phyloP scores from a whole-genome alignment of 148 eudicot species.

The Cornus controversa region DNA sequence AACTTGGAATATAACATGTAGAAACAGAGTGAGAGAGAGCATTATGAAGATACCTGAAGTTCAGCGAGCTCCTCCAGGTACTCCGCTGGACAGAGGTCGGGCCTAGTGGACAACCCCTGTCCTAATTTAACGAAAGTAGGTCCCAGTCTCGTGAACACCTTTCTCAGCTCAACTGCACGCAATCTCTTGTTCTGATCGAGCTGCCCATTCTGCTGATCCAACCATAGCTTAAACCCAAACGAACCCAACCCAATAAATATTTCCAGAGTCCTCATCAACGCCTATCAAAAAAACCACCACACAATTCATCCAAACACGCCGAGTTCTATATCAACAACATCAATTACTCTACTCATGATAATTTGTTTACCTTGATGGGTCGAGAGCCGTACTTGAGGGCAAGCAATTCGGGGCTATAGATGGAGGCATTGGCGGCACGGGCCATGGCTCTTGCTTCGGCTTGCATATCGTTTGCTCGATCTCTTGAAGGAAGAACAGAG shows the following conservation, averaged over 20 bases:
- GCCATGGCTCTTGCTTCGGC: constrained; percentile 91
- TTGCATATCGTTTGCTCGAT: constrained; percentile 85
- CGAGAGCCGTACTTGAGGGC: constrained; percentile 62
- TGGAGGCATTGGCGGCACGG: constrained; percentile 71
- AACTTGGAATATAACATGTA: no score
- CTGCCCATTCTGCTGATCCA: constrained; percentile 66
- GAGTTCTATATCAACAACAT: no score
- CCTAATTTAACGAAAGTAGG: constrained; percentile 98
- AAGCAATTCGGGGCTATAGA: constrained; percentile 71
- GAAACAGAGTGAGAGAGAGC: not conserved
- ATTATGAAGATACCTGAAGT: constrained; percentile 62
- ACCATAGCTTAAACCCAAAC: constrained; percentile 71
- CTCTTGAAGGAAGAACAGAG: constrained; percentile 32
- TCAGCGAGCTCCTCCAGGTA: constrained; percentile 92
- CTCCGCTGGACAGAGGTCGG: constrained; percentile 92
- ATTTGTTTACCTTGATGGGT: constrained; percentile 60
- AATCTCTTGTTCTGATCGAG: constrained; percentile 55
- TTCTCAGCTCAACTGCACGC: constrained; percentile 69
- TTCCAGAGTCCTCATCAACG: constrained; percentile 63
- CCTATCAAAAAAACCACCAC: constrained; percentile 29
- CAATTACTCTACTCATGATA: no score
- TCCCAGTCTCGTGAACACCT: constrained; percentile 70
- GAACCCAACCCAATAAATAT: constrained; percentile 72
- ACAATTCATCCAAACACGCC: no score
- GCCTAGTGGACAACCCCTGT: constrained; percentile 96